Percentiles rank a stretch among this genome's conserved stretches.
These are phyloP conservation scores for Agaricus subrufescens DNA, from an alignment of 768 basidiomycete genomes.

Conservation along the genomic window DNA sequence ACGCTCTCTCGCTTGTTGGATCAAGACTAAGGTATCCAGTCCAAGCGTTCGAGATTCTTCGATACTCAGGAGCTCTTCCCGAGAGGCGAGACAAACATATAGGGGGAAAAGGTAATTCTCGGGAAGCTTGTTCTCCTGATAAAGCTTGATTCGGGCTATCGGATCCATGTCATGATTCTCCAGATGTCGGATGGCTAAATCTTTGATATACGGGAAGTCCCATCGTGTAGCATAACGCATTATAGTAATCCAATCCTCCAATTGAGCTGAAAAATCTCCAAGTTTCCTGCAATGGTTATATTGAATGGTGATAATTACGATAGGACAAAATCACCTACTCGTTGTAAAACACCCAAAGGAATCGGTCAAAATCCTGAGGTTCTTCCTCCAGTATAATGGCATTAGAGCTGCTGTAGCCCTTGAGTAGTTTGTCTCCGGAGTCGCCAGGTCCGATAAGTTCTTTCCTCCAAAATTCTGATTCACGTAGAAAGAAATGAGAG, in stretches of 20 bases:
- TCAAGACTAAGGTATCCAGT: slow-evolving; percentile 44
- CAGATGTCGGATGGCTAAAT: background rate
- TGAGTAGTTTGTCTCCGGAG: background rate
- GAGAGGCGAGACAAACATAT: background rate
- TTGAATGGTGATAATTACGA: background rate
- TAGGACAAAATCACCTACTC: slow-evolving; percentile 1
- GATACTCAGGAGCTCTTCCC: slow-evolving; percentile 33
- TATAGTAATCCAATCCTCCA: background rate
- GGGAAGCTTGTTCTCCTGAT: background rate
- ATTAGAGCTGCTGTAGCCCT: slow-evolving; percentile 3
- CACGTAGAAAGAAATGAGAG: slow-evolving; percentile 14
- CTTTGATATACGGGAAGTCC: slow-evolving; percentile 2
- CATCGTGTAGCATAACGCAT: background rate
- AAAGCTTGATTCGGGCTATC: background rate
- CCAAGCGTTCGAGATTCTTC: slow-evolving; percentile 53
- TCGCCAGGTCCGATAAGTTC: background rate
- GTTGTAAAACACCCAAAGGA: slow-evolving; percentile 15
- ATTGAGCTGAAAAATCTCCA: background rate
- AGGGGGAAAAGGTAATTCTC: background rate
- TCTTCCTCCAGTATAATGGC: slow-evolving; percentile 10
- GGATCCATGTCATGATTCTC: background rate
- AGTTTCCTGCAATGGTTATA: background rate
- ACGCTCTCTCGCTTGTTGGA: slow-evolving; percentile 53
- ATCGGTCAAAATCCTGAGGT: slow-evolving; percentile 9
- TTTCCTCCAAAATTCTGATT: slow-evolving; percentile 10